Conservation (phyloP, 345 rosid genomes). For the Psidium guajava region DNA sequence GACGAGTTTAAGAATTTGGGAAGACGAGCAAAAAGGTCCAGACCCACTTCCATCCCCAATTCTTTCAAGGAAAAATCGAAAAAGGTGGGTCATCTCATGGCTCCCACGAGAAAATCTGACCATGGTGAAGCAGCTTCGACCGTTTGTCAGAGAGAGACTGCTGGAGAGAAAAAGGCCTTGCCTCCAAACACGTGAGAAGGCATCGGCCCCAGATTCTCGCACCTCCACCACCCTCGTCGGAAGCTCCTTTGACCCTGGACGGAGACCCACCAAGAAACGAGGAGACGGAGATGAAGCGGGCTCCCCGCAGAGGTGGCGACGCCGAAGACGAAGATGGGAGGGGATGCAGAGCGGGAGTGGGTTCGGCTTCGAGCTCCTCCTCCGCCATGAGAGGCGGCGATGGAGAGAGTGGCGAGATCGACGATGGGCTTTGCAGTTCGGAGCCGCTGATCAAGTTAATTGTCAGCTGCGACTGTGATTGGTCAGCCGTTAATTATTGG, state of each 20-base stretch:
- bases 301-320: conserved; percentile 29
- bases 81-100: not conserved
- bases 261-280: not conserved
- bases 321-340: conserved; percentile 37
- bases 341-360: conserved; percentile 22
- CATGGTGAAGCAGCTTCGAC: not conserved
- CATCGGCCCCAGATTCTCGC: conserved; percentile 57
- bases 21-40: not conserved
- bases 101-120: too few relatives aligned
- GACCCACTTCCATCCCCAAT: conserved; percentile 39
- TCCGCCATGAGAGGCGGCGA: too few relatives aligned
- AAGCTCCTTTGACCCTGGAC: conserved; percentile 72
- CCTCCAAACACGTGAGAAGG: conserved; percentile 53
- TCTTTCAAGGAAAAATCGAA: conserved; percentile 24
- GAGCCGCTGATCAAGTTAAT: too few relatives aligned
- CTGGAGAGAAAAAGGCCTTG: not conserved
- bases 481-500: too few relatives aligned
- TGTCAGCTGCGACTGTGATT: too few relatives aligned
- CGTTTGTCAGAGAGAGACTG: not conserved
- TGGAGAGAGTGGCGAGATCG: too few relatives aligned
- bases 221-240: conserved; percentile 63
- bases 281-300: not conserved
- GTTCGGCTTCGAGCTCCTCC: too few relatives aligned
- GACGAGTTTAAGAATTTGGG: too few relatives aligned
- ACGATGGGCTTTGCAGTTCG: too few relatives aligned